phyloP scores from a whole-genome alignment of 2,329 filamentous ascomycete species.

The Apiospora sp. region DNA sequence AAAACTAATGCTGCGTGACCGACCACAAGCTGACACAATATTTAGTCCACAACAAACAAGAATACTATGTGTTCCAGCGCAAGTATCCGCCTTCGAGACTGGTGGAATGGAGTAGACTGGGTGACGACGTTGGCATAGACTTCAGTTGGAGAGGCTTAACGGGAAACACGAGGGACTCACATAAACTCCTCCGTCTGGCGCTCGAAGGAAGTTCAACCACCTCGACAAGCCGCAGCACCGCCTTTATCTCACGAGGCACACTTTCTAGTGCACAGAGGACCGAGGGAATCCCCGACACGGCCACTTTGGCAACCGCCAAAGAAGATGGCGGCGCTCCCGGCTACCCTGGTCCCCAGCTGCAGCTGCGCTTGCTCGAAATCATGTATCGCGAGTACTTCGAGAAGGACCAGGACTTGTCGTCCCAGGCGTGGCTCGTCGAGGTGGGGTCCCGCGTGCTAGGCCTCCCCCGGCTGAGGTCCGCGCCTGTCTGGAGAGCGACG shows the following conservation, averaged over 20 bases:
- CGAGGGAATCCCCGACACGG: background rate
- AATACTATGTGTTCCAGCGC: slow-evolving; percentile 45
- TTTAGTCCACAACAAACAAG: slow-evolving; percentile 46
- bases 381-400: slow-evolving; percentile 55
- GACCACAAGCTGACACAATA: background rate
- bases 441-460: slow-evolving; percentile 36
- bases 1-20: background rate
- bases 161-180: slow-evolving; percentile 54
- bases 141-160: slow-evolving; percentile 52
- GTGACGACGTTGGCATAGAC: slow-evolving; percentile 46
- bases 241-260: slow-evolving; percentile 7
- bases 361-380: slow-evolving; percentile 50
- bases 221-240: slow-evolving; percentile 37
- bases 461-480: slow-evolving; percentile 35
- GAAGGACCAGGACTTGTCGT: slow-evolving; percentile 50
- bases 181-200: slow-evolving; percentile 56
- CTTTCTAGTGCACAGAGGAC: background rate
- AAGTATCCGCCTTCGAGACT: slow-evolving; percentile 38
- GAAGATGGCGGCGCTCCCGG: slow-evolving; percentile 21
- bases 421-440: slow-evolving; percentile 47
- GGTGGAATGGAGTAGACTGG: slow-evolving; percentile 39
- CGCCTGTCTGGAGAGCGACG: slow-evolving; percentile 38
- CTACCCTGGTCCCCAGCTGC: slow-evolving; percentile 40
- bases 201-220: slow-evolving; percentile 39
- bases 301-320: background rate